Conservation (phyloP, 176 grass and related monocot species). For the Musa acuminata region DNA sequence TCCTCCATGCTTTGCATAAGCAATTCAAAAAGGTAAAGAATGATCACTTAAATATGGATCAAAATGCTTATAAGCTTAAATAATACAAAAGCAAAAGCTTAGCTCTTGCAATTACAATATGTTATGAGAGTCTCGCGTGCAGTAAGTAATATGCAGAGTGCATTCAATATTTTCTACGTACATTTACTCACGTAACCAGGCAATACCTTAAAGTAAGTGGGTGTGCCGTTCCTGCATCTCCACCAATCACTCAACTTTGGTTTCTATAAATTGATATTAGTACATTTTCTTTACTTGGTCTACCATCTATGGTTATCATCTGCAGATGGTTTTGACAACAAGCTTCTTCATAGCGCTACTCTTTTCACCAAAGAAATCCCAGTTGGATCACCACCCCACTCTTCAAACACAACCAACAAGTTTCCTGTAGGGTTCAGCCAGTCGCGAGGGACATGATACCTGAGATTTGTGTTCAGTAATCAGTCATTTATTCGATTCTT, state of each 20-base stretch:
- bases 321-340: too few relatives aligned
- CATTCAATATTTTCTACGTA: neutral
- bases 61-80: too few relatives aligned
- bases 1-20: too few relatives aligned
- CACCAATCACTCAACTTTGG: neutral
- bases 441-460: slow-evolving; percentile 15
- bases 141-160: neutral
- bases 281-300: too few relatives aligned
- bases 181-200: neutral
- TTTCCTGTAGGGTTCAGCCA: slow-evolving; percentile 16
- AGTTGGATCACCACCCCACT: slow-evolving; percentile 18
- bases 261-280: too few relatives aligned
- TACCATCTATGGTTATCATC: too few relatives aligned
- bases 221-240: slow-evolving; percentile 1
- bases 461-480: neutral
- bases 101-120: too few relatives aligned
- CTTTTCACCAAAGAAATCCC: slow-evolving; percentile 14
- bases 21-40: too few relatives aligned
- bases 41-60: too few relatives aligned
- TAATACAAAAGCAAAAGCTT: too few relatives aligned
- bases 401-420: slow-evolving; percentile 12
- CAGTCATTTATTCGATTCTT: neutral
- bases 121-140: too few relatives aligned
- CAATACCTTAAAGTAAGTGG: neutral
- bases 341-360: neutral